These are phyloP conservation scores for Aaosphaeria arxii DNA, from an alignment of 2,329 filamentous ascomycete genomes.

Conservation along the genomic window DNA sequence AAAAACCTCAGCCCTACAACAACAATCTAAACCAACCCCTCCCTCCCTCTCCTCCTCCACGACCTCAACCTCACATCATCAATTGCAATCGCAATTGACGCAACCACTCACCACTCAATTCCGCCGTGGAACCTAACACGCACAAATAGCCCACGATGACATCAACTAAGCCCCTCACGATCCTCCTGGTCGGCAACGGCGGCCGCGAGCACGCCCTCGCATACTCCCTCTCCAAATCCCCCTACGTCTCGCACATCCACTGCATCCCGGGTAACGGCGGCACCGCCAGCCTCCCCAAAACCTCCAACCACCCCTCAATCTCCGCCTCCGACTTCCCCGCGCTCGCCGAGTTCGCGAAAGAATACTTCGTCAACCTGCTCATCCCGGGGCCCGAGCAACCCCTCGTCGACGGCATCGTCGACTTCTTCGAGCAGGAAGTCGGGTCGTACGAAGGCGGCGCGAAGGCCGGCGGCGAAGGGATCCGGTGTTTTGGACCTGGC, in stretches of 20 bases:
- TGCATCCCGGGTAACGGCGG: slow-evolving; percentile 80
- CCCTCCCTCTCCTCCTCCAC: too few relatives aligned
- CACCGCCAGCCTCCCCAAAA: slow-evolving; percentile 63
- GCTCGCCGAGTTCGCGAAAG: slow-evolving; percentile 71
- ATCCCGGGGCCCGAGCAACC: slow-evolving; percentile 90
- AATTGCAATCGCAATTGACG: too few relatives aligned
- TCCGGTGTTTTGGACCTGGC: slow-evolving; percentile 82
- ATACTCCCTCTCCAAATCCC: slow-evolving; percentile 87
- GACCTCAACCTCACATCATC: too few relatives aligned
- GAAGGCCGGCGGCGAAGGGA: slow-evolving; percentile 31
- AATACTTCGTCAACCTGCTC: slow-evolving; percentile 74
- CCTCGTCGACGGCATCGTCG: slow-evolving; percentile 86
- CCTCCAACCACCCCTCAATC: slow-evolving; percentile 65
- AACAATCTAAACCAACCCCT: too few relatives aligned
- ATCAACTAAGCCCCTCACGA: not conserved
- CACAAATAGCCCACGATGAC: too few relatives aligned
- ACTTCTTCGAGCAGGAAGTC: slow-evolving; percentile 66
- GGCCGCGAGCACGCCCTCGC: slow-evolving; percentile 92
- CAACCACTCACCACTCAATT: too few relatives aligned
- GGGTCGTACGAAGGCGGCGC: slow-evolving; percentile 1
- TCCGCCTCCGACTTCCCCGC: slow-evolving; percentile 73
- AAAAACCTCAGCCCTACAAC: too few relatives aligned
- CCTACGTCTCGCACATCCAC: slow-evolving; percentile 70
- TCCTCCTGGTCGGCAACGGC: slow-evolving; percentile 89
- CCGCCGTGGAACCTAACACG: too few relatives aligned